Conservation (phyloP, 192 early-diverging fungal genomes). For the Dissophora globulifera region DNA sequence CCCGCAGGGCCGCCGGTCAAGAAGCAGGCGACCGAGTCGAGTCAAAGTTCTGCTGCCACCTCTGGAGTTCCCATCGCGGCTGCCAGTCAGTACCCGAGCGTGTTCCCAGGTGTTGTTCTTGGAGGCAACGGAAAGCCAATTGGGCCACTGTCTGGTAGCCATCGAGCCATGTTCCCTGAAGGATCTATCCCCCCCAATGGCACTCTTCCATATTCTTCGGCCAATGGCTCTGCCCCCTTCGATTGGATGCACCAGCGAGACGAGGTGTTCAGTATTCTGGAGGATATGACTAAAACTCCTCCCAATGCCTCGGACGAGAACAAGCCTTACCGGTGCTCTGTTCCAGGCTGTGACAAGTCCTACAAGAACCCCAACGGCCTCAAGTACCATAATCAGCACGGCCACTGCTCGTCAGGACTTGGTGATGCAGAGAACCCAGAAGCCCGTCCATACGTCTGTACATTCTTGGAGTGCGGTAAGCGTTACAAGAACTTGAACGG, state of each 20-base stretch:
- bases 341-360: slow-evolving; percentile 89
- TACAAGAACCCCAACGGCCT: slow-evolving; percentile 99
- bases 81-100: background rate
- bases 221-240: background rate
- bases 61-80: background rate
- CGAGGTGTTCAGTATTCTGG: slow-evolving; percentile 30
- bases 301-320: slow-evolving; percentile 48
- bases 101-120: background rate
- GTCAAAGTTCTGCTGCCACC: slow-evolving; percentile 10
- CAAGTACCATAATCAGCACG: slow-evolving; percentile 98
- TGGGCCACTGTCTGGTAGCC: slow-evolving; percentile 8
- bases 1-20: too few species aligned
- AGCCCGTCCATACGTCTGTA: slow-evolving; percentile 79
- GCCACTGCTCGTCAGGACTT: slow-evolving; percentile 74
- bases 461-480: slow-evolving; percentile 72
- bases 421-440: slow-evolving; percentile 58
- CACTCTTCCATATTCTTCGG: background rate
- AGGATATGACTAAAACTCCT: slow-evolving; percentile 23
- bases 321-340: slow-evolving; percentile 90
- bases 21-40: too few species aligned
- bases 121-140: slow-evolving; percentile 14
- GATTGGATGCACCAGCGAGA: slow-evolving; percentile 33
- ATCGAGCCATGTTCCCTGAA: background rate
- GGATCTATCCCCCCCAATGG: background rate
- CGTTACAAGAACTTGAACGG: slow-evolving; percentile 85